Evolutionary conservation across 2,329 filamentous ascomycete species (phyloP).

Genomic region (Xylariaceae sp.): DNA sequence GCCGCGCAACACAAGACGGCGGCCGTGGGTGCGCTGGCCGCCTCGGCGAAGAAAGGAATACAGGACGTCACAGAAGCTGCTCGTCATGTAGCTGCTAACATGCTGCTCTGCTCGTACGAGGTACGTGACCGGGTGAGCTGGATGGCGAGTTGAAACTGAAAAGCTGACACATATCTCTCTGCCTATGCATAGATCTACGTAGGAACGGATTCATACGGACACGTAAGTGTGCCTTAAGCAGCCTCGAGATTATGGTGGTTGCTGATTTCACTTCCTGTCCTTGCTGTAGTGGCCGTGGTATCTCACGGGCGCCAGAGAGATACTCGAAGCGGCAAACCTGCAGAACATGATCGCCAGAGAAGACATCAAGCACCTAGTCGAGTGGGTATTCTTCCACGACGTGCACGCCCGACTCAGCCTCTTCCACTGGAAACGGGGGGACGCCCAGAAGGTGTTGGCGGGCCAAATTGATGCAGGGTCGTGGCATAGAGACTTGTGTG

Average conservation of each 20-base stretch:
- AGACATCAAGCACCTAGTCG: constrained; percentile 8
- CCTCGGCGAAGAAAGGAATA: constrained; percentile 9
- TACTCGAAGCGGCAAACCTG: constrained; percentile 4
- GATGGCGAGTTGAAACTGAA: no score
- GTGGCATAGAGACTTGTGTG: constrained; percentile 13
- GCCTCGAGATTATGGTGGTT: no score
- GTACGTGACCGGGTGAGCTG: constrained; percentile 1
- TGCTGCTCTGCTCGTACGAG: constrained; percentile 14
- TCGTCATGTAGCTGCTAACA: constrained; percentile 12
- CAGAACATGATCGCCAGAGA: constrained; percentile 3
- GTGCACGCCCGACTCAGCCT: constrained; percentile 10
- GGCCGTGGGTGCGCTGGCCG: constrained; percentile 10
- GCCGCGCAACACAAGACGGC: constrained; percentile 12
- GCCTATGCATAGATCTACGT: constrained; percentile 7
- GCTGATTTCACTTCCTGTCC: background rate
- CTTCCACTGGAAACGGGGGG: constrained; percentile 10
- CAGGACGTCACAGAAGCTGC: constrained; percentile 5
- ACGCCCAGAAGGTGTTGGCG: background rate
- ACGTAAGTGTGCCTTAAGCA: background rate
- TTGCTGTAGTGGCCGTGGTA: constrained; percentile 9
- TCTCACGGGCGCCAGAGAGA: constrained; percentile 10
- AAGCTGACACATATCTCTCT: no score
- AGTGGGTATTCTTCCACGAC: constrained; percentile 14
- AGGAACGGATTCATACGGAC: constrained; percentile 9
- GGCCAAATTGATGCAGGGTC: constrained; percentile 5